A percentile compares a stretch with the other conserved stretches of the same genome.
Conservation (phyloP, 2,329 filamentous ascomycete species). For the Zymoseptoria tritici region DNA sequence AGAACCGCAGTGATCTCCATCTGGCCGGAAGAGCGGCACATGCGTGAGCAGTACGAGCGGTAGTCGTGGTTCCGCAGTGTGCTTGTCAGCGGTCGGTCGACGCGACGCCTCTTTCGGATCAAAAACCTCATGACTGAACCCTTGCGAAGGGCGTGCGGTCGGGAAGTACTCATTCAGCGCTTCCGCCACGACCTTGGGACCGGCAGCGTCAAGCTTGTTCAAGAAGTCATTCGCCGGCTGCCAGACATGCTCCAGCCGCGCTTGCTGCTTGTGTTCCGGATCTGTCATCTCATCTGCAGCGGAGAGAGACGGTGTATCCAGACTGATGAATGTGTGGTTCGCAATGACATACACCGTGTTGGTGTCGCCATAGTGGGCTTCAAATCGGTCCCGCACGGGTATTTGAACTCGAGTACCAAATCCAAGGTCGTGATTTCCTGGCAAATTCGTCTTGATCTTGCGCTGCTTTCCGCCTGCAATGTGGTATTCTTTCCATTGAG, state of each 20-base stretch:
- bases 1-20: conserved; percentile 81
- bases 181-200: conserved; percentile 59
- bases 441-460: conserved; percentile 74
- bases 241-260: conserved; percentile 51
- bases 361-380: conserved; percentile 81
- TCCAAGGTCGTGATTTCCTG: conserved; percentile 91
- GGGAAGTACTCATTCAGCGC: conserved; percentile 48
- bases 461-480: conserved; percentile 60
- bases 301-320: conserved; percentile 83
- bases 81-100: conserved; percentile 9
- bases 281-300: conserved; percentile 55
- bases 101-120: conserved; percentile 24
- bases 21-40: conserved; percentile 76
- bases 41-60: conserved; percentile 87
- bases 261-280: conserved; percentile 39
- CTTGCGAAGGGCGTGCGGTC: conserved; percentile 24
- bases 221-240: conserved; percentile 71
- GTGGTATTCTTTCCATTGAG: conserved; percentile 48
- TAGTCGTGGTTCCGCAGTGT: conserved; percentile 46
- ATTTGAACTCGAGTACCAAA: conserved; percentile 80
- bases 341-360: conserved; percentile 87
- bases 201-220: conserved; percentile 54
- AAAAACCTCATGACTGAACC: conserved; percentile 29
- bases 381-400: conserved; percentile 73
- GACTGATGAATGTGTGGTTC: conserved; percentile 90